Evolutionary conservation across 352 stramenopile genomes (phyloP).

Genomic region (Phytophthora ohioensis): DNA sequence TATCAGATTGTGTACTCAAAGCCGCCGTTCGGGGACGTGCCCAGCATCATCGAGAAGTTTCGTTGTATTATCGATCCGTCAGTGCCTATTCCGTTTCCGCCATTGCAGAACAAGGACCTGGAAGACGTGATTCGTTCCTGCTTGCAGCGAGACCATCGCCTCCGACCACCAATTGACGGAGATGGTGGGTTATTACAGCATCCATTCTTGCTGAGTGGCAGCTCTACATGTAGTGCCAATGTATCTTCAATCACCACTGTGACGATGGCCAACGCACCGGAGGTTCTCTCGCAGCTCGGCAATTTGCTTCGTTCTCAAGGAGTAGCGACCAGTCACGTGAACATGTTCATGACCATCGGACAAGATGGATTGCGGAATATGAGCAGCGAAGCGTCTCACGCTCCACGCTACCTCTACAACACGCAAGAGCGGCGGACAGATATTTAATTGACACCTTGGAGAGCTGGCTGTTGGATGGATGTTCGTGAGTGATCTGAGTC

Average conservation of each 20-base stretch:
- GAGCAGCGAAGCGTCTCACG: constrained; percentile 13
- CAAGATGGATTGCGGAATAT: constrained; percentile 44
- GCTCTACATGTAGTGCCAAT: constrained; percentile 20
- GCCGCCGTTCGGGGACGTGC: constrained; percentile 94
- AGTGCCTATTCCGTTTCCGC: constrained; percentile 91
- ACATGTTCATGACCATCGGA: constrained; percentile 65
- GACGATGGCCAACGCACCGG: constrained; percentile 50
- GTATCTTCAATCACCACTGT: constrained; percentile 39
- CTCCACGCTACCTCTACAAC: constrained; percentile 56
- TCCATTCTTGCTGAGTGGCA: constrained; percentile 69
- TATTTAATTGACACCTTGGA: constrained; percentile 50
- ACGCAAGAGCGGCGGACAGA: constrained; percentile 71
- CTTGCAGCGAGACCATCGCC: constrained; percentile 84
- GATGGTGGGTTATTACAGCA: constrained; percentile 83
- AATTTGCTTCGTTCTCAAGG: constrained; percentile 59
- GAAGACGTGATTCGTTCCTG: constrained; percentile 90
- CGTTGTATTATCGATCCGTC: constrained; percentile 95
- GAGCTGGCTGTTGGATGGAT: constrained; percentile 8
- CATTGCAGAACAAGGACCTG: constrained; percentile 81
- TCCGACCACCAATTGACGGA: constrained; percentile 84
- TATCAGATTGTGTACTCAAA: constrained; percentile 98
- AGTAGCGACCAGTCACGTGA: constrained; percentile 50
- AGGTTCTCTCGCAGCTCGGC: constrained; percentile 56
- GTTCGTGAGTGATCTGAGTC: constrained; percentile 13
- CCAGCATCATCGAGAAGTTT: constrained; percentile 96